phyloP scores from a whole-genome alignment of 2,329 filamentous ascomycete genomes.

The Tolypocladium paradoxum region DNA sequence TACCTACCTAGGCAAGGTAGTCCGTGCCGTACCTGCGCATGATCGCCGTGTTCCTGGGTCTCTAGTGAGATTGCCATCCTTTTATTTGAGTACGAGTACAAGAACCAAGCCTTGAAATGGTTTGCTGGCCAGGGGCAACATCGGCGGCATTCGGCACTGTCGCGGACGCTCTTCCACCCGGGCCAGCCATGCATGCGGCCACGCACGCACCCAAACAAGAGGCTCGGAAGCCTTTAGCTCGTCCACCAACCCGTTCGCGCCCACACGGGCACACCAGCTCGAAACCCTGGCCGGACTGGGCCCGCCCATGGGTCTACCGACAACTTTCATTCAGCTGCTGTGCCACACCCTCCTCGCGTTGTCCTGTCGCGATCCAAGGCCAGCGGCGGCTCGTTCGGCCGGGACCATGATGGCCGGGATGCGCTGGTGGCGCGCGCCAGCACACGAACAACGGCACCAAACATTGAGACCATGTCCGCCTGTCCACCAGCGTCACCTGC shows the following conservation, averaged over 20 bases:
- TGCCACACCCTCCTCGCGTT: background rate
- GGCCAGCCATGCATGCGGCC: background rate
- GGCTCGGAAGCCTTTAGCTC: background rate
- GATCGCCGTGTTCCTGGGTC: background rate
- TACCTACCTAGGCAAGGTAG: too few species aligned
- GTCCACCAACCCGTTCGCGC: background rate
- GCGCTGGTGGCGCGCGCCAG: background rate
- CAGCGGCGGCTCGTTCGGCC: background rate
- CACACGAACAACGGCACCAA: background rate
- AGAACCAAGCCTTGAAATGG: background rate
- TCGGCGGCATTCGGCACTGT: background rate
- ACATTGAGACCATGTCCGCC: background rate
- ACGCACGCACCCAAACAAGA: background rate
- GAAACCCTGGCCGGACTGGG: background rate
- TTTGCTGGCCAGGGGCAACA: background rate
- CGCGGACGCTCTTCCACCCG: background rate
- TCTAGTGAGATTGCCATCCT: background rate
- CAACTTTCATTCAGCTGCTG: background rate
- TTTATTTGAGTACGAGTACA: background rate
- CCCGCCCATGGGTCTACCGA: background rate
- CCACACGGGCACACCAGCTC: background rate
- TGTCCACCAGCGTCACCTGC: background rate
- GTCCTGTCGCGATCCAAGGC: background rate
- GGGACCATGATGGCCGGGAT: background rate
- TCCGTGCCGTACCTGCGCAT: background rate